Conservation (phyloP, 306 rosid genomes). For the Benincasa hispida region DNA sequence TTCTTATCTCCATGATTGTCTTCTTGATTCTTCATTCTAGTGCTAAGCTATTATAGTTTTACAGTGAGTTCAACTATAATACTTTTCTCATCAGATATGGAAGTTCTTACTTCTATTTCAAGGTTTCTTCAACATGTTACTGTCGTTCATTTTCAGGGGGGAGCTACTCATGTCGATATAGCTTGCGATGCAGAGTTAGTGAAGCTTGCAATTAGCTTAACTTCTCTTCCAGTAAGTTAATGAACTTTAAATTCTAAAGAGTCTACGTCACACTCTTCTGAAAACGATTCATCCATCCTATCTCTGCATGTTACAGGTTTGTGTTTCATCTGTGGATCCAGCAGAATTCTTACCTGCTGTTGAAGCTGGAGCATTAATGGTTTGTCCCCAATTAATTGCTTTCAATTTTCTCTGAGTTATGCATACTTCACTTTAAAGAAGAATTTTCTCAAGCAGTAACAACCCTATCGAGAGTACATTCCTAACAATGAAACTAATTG, state of each 20-base stretch:
- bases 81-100: neutral
- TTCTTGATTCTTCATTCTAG: neutral
- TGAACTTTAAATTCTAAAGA: neutral
- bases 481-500: neutral
- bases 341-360: constrained; percentile 58
- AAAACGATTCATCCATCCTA: neutral
- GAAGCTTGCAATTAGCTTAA: constrained; percentile 69
- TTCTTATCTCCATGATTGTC: neutral
- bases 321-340: constrained; percentile 88
- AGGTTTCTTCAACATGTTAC: neutral
- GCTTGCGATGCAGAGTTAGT: constrained; percentile 93
- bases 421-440: neutral
- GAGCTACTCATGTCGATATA: constrained; percentile 96
- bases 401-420: constrained; percentile 1
- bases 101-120: neutral
- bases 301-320: constrained; percentile 41
- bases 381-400: constrained; percentile 18
- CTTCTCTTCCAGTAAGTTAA: constrained; percentile 64
- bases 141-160: constrained; percentile 36
- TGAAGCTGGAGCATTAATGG: constrained; percentile 87
- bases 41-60: neutral
- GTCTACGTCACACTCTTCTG: neutral
- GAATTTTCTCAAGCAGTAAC: neutral
- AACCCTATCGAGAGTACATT: neutral
- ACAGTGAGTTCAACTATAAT: neutral